Percentiles rank a stretch among this genome's conserved stretches.
Conservation (phyloP, 2,329 filamentous ascomycete genomes). For the Pseudocercospora macadamiae region DNA sequence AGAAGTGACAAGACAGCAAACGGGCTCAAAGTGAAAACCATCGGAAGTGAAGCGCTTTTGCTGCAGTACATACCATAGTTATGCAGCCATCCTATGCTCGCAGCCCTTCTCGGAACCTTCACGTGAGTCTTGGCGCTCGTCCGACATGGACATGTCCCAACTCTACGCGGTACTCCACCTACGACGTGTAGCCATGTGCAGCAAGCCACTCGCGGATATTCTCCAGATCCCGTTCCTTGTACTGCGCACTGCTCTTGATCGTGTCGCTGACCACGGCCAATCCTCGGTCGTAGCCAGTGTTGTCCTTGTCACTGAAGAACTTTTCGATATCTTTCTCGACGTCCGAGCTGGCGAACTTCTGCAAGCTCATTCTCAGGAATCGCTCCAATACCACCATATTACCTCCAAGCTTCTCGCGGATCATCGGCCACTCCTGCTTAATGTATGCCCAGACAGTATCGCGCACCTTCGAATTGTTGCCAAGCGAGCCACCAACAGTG, state of each 20-base stretch:
- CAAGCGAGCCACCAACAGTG: constrained; percentile 72
- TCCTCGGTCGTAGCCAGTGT: constrained; percentile 81
- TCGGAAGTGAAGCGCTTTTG: not conserved
- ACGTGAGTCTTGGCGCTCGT: too few relatives aligned
- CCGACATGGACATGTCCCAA: too few relatives aligned
- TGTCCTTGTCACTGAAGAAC: constrained; percentile 89
- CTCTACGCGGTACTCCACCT: not conserved
- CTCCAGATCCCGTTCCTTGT: constrained; percentile 74
- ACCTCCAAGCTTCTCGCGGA: constrained; percentile 70
- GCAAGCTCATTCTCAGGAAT: constrained; percentile 77
- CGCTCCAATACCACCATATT: constrained; percentile 90
- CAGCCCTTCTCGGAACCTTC: too few relatives aligned
- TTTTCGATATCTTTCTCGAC: constrained; percentile 73
- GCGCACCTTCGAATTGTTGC: constrained; percentile 73
- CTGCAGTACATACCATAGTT: not conserved
- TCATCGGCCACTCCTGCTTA: constrained; percentile 76
- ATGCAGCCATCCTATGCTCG: not conserved
- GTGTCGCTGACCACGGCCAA: constrained; percentile 84
- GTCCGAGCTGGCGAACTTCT: constrained; percentile 73
- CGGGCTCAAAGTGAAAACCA: not conserved
- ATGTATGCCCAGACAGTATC: constrained; percentile 81
- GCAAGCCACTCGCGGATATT: constrained; percentile 78
- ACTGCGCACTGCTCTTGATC: constrained; percentile 79
- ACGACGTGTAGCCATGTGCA: constrained; percentile 58
- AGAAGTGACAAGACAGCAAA: not conserved